These are phyloP conservation scores for Elaphomyces granulatus DNA, from an alignment of 495 filamentous ascomycete species.

Conservation along the genomic window DNA sequence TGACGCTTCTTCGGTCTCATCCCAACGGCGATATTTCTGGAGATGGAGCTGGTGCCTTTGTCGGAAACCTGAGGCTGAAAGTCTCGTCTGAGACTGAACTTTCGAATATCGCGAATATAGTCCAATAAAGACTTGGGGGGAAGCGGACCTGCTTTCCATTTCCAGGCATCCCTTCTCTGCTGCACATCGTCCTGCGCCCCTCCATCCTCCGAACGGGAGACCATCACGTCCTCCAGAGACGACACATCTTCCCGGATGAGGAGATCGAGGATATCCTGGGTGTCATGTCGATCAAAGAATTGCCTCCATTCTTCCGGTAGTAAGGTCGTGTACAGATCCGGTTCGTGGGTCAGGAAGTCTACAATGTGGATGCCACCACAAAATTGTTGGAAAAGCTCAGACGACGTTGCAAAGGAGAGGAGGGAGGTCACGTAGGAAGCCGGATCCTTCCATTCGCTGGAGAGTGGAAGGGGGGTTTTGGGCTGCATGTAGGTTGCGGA, in stretches of 20 bases:
- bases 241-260: constrained; percentile 60
- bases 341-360: constrained; percentile 84
- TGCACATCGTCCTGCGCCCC: not conserved
- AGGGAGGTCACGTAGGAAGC: constrained; percentile 70
- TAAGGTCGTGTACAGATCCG: constrained; percentile 57
- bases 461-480: constrained; percentile 40
- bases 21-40: constrained; percentile 60
- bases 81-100: constrained; percentile 49
- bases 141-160: constrained; percentile 37
- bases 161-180: not conserved
- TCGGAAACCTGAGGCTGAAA: constrained; percentile 25
- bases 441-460: constrained; percentile 37
- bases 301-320: constrained; percentile 66
- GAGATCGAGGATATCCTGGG: constrained; percentile 63
- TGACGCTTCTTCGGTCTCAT: constrained; percentile 97
- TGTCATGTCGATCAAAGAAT: constrained; percentile 55
- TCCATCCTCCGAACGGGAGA: not conserved
- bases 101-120: constrained; percentile 63
- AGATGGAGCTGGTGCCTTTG: constrained; percentile 35
- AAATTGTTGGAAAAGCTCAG: constrained; percentile 67
- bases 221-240: not conserved
- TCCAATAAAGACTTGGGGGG: constrained; percentile 54
- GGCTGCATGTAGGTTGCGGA: too few relatives aligned
- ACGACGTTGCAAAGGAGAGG: constrained; percentile 57
- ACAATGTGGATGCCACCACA: constrained; percentile 91